A percentile compares a stretch with the other conserved stretches of the same genome.
Evolutionary conservation across 192 early-diverging fungal genomes (phyloP).

Genomic region (Linnemannia schmuckeri): DNA sequence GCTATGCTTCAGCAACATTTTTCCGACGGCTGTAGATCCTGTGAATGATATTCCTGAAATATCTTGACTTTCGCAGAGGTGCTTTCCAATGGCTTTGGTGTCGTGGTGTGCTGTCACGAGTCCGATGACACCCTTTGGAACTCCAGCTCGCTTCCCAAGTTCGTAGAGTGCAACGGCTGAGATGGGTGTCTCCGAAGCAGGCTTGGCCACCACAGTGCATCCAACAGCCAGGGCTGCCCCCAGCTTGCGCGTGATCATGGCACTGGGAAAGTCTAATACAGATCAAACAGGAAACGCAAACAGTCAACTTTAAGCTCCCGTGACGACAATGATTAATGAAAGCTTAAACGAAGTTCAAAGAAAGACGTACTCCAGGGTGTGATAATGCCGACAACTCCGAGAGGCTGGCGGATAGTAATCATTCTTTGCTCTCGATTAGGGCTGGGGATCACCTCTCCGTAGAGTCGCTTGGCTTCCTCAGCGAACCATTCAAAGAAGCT

Average conservation of each 20-base stretch:
- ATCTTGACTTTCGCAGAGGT: constrained; percentile 67
- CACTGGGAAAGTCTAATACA: constrained; percentile 83
- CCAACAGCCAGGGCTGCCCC: constrained; percentile 84
- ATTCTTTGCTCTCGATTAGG: constrained; percentile 65
- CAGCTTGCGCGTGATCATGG: constrained; percentile 85
- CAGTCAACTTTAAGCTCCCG: neutral
- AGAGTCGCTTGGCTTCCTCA: constrained; percentile 84
- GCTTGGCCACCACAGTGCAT: constrained; percentile 81
- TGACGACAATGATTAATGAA: neutral
- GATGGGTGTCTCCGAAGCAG: constrained; percentile 68
- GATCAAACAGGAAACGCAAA: neutral
- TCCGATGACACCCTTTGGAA: constrained; percentile 81
- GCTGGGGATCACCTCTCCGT: constrained; percentile 85
- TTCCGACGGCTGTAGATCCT: constrained; percentile 81
- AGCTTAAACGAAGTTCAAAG: neutral
- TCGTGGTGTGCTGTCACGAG: constrained; percentile 70
- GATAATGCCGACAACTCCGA: constrained; percentile 81
- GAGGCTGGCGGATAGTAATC: constrained; percentile 80
- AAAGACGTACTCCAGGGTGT: constrained; percentile 74
- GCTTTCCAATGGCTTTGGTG: constrained; percentile 68
- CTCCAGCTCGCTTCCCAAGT: constrained; percentile 65
- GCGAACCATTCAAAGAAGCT: constrained; percentile 87
- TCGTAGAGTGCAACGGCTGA: constrained; percentile 68
- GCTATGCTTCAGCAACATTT: constrained; percentile 72
- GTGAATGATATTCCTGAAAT: constrained; percentile 85